A percentile compares a stretch with the other conserved stretches of the same genome.
phyloP scores from a whole-genome alignment of 139 green algal species.

The Picochlorum sp. region DNA sequence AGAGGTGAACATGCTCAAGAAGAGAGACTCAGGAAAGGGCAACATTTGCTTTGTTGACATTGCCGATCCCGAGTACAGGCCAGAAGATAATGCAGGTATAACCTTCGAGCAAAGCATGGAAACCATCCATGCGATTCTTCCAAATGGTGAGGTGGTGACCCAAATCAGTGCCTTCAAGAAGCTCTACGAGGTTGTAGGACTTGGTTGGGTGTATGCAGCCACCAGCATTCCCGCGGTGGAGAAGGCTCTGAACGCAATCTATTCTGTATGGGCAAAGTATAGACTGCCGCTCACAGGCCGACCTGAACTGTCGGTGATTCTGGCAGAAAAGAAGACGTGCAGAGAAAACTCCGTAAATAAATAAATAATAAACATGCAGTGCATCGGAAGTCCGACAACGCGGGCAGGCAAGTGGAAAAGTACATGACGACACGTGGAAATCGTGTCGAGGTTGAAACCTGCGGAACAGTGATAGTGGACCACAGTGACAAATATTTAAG shows the following conservation, averaged over 20 bases:
- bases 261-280: constrained; percentile 78
- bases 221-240: constrained; percentile 50
- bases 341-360: neutral
- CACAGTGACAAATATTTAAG: too few species aligned
- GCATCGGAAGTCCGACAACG: too few species aligned
- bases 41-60: constrained; percentile 93
- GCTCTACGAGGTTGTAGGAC: constrained; percentile 83
- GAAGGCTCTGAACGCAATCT: constrained; percentile 57
- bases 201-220: constrained; percentile 80
- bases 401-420: too few species aligned
- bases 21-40: constrained; percentile 46
- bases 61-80: constrained; percentile 43
- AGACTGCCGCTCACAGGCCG: constrained; percentile 63
- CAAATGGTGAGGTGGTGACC: constrained; percentile 63
- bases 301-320: constrained; percentile 24
- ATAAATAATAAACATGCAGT: too few species aligned
- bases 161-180: constrained; percentile 71
- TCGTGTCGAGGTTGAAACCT: too few species aligned
- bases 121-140: constrained; percentile 79
- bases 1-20: constrained; percentile 84
- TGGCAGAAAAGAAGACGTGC: neutral
- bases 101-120: constrained; percentile 75
- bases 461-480: too few species aligned
- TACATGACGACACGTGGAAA: too few species aligned
- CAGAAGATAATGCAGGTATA: constrained; percentile 67